These are phyloP conservation scores for Nannizziopsis arthrosporioides DNA, from an alignment of 2,329 filamentous ascomycete species.

Conservation along the genomic window DNA sequence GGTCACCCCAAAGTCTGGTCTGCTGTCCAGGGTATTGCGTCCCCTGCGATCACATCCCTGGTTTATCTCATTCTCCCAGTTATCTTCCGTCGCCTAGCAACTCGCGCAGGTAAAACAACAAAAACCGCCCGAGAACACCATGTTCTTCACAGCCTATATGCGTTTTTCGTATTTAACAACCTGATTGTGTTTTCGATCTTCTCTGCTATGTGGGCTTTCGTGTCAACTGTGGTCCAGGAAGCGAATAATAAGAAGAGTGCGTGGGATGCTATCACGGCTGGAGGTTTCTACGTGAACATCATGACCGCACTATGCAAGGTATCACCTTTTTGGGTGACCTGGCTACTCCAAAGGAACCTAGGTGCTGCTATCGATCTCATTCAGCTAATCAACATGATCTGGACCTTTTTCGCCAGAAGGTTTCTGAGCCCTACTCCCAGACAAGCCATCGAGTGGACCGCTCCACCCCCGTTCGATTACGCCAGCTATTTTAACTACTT, in stretches of 20 bases:
- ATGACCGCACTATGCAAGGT: slow-evolving; percentile 68
- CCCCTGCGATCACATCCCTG: slow-evolving; percentile 75
- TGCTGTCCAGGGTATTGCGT: slow-evolving; percentile 79
- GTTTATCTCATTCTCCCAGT: slow-evolving; percentile 81
- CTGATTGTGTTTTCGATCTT: slow-evolving; percentile 88
- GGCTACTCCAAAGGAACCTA: slow-evolving; percentile 81
- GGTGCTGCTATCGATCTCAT: slow-evolving; percentile 90
- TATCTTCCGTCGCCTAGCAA: slow-evolving; percentile 77
- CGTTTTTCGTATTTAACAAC: slow-evolving; percentile 98
- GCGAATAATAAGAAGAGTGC: slow-evolving; percentile 48
- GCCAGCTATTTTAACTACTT: slow-evolving; percentile 98
- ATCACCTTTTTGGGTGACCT: slow-evolving; percentile 88
- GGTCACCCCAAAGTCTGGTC: slow-evolving; percentile 61
- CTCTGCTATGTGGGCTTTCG: slow-evolving; percentile 65
- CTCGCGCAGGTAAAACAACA: slow-evolving; percentile 73
- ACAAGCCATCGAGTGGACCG: slow-evolving; percentile 82
- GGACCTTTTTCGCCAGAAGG: slow-evolving; percentile 71
- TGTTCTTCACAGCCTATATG: slow-evolving; percentile 78
- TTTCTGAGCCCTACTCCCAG: slow-evolving; percentile 81
- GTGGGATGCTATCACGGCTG: slow-evolving; percentile 56
- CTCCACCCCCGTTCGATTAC: slow-evolving; percentile 86
- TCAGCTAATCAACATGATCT: slow-evolving; percentile 72
- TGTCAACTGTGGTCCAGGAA: slow-evolving; percentile 51
- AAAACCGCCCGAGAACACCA: slow-evolving; percentile 89
- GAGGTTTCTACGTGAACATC: slow-evolving; percentile 51